Conservation (phyloP, 208 protist genomes). For the Endotrypanum monterogeii region DNA sequence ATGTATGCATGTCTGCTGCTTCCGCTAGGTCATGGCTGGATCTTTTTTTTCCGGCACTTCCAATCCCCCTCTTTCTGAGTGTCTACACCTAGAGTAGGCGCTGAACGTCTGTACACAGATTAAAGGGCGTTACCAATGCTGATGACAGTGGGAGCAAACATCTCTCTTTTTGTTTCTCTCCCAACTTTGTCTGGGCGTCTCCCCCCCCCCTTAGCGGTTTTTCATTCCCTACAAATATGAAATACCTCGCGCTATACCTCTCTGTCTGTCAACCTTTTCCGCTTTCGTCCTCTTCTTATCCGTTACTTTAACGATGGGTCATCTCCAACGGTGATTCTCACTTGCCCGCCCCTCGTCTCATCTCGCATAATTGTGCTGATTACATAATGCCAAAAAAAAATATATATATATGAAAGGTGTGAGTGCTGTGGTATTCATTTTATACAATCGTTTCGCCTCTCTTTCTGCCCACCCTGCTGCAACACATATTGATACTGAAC, state of each 20-base stretch:
- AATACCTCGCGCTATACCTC: too few relatives aligned
- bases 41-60: background rate
- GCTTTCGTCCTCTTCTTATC: constrained; percentile 10
- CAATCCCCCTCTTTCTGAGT: background rate
- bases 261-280: constrained; percentile 2
- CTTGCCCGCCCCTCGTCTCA: constrained; percentile 20
- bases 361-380: background rate
- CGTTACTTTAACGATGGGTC: background rate
- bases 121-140: constrained; percentile 6
- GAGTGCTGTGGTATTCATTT: background rate
- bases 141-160: background rate
- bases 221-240: background rate
- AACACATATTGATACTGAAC: background rate
- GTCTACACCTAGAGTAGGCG: background rate
- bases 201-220: constrained; percentile 13
- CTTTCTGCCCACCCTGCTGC: background rate
- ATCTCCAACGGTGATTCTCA: background rate
- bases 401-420: background rate
- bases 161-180: background rate
- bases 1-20: background rate
- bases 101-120: background rate
- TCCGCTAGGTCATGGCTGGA: background rate
- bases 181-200: background rate
- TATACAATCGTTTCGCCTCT: background rate
- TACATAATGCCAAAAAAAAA: background rate